phyloP scores from a whole-genome alignment of 768 basidiomycete genomes.

The Leccinellum albellum region DNA sequence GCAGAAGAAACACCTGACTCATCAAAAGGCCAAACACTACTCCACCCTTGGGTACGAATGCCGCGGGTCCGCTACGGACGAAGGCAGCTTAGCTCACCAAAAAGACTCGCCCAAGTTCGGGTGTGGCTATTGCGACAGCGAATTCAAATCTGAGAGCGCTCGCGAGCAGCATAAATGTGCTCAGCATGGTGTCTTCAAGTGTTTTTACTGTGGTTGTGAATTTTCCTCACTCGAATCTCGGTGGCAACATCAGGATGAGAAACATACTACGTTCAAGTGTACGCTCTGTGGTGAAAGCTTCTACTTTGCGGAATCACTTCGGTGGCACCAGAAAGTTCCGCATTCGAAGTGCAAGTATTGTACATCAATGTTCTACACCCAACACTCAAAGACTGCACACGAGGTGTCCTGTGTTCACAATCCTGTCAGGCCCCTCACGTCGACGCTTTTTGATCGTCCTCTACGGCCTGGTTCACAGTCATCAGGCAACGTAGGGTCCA shows the following conservation, averaged over 20 bases:
- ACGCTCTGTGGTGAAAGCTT: neutral
- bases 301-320: neutral
- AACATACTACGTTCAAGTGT: constrained; percentile 3
- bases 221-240: constrained; percentile 5
- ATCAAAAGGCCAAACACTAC: constrained; percentile 16
- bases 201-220: constrained; percentile 6
- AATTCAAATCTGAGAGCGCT: constrained; percentile 4
- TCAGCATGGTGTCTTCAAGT: constrained; percentile 13
- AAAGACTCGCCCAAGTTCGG: neutral
- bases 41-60: constrained; percentile 7
- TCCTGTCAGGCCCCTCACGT: neutral
- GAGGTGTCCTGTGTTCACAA: constrained; percentile 1
- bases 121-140: constrained; percentile 9
- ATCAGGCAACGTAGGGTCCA: neutral
- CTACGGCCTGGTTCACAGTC: neutral
- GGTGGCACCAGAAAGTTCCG: neutral
- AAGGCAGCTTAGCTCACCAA: constrained; percentile 8
- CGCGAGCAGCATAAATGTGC: constrained; percentile 9
- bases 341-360: constrained; percentile 12
- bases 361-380: neutral
- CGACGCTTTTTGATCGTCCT: neutral
- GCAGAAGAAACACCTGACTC: constrained; percentile 10
- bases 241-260: constrained; percentile 9
- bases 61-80: constrained; percentile 8
- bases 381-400: neutral